Conservation (phyloP, 371 early-diverging fungal genomes). For the Chytridiales sp. region DNA sequence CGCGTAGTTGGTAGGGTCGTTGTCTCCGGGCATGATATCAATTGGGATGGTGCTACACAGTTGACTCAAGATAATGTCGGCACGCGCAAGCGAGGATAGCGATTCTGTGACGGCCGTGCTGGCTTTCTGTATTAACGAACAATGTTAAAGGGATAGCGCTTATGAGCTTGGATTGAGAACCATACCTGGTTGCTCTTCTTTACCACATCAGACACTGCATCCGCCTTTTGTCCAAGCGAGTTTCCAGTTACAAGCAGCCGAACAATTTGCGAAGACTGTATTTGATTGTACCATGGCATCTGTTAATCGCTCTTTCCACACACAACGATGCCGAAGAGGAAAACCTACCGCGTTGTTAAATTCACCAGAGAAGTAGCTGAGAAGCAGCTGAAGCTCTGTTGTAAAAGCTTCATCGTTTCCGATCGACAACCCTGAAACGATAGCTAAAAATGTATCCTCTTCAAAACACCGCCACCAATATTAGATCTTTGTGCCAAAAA, state of each 20-base stretch:
- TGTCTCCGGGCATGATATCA: slow-evolving; percentile 81
- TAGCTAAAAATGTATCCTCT: slow-evolving; percentile 67
- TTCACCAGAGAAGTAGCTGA: slow-evolving; percentile 79
- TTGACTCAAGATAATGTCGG: slow-evolving; percentile 28
- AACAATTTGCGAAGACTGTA: slow-evolving; percentile 49
- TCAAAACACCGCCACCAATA: no score
- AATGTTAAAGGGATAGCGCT: no score
- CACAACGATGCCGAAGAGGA: no score
- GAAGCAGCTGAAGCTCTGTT: slow-evolving; percentile 65
- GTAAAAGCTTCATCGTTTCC: slow-evolving; percentile 50
- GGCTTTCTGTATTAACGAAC: no score
- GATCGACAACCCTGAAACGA: slow-evolving; percentile 78
- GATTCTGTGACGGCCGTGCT: slow-evolving; percentile 1
- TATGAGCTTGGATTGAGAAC: no score
- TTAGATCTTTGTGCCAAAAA: no score
- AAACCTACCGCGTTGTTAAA: slow-evolving; percentile 54
- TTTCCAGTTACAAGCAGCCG: slow-evolving; percentile 79
- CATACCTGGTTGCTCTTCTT: no score
- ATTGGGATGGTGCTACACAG: slow-evolving; percentile 52
- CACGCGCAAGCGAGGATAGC: neutral
- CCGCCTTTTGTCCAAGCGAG: slow-evolving; percentile 44
- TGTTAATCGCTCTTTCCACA: neutral
- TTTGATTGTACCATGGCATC: slow-evolving; percentile 50
- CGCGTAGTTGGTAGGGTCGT: slow-evolving; percentile 74
- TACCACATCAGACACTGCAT: slow-evolving; percentile 10